Conservation (phyloP, 257 asterid species). For the Paraleonurus japonicus region DNA sequence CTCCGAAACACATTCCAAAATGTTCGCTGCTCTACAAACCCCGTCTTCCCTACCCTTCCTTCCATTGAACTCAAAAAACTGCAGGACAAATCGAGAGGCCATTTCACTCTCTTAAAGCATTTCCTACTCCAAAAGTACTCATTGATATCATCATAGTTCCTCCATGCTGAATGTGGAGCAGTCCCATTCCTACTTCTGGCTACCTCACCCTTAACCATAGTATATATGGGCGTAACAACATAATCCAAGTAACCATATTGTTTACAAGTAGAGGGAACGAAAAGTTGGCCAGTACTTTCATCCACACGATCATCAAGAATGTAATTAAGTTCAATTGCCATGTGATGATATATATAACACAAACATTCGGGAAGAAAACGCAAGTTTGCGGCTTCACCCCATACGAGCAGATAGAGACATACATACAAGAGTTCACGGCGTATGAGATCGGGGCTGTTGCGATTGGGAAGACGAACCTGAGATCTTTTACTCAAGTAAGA, state of each 20-base stretch:
- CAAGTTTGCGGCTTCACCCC: slow-evolving; percentile 94
- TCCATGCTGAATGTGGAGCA: slow-evolving; percentile 98
- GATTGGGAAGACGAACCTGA: slow-evolving; percentile 67
- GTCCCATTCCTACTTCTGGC: slow-evolving; percentile 85
- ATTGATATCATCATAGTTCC: slow-evolving; percentile 92
- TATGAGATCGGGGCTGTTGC: slow-evolving; percentile 52
- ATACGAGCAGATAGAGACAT: slow-evolving; percentile 61
- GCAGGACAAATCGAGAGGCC: slow-evolving; percentile 77
- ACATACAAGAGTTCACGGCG: slow-evolving; percentile 88
- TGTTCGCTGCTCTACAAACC: slow-evolving; percentile 94
- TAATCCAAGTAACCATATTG: slow-evolving; percentile 59
- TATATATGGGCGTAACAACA: slow-evolving; percentile 68
- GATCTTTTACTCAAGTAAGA: slow-evolving; percentile 69
- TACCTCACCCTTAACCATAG: slow-evolving; percentile 67
- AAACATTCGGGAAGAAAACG: slow-evolving; percentile 85
- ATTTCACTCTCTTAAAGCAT: slow-evolving; percentile 71
- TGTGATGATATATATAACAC: slow-evolving; percentile 81
- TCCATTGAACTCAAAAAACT: slow-evolving; percentile 45
- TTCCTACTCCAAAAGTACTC: slow-evolving; percentile 93
- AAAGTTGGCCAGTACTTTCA: slow-evolving; percentile 64
- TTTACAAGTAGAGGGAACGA: slow-evolving; percentile 65
- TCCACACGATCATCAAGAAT: slow-evolving; percentile 73
- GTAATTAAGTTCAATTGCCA: slow-evolving; percentile 82
- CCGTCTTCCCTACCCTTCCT: slow-evolving; percentile 85
- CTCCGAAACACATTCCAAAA: slow-evolving; percentile 91